Conservation (phyloP, 257 asterid species). For the Nicotiana knightiana region DNA sequence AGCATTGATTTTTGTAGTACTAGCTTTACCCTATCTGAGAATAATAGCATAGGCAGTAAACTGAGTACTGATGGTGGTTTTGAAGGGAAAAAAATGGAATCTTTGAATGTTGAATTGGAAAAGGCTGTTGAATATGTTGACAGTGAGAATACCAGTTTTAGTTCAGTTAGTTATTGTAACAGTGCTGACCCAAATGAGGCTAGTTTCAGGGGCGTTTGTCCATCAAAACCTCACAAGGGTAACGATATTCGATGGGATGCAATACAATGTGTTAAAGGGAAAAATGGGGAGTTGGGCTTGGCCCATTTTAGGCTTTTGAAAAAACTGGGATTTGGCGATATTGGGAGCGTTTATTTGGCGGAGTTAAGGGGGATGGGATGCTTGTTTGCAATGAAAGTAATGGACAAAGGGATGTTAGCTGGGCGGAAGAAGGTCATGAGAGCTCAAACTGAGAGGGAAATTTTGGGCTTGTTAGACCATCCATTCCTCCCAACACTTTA, state of each 20-base stretch:
- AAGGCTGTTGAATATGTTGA: conserved; percentile 23
- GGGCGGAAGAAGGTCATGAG: conserved; percentile 73
- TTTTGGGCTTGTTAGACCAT: conserved; percentile 72
- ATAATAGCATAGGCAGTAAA: conserved; percentile 24
- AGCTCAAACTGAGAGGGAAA: conserved; percentile 86
- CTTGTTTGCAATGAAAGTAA: conserved; percentile 79
- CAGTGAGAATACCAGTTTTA: conserved; percentile 37
- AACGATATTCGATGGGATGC: conserved; percentile 83
- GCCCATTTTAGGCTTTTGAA: conserved; percentile 77
- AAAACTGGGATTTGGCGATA: conserved; percentile 88
- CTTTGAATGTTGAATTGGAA: conserved; percentile 16
- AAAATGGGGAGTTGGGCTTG: conserved; percentile 61
- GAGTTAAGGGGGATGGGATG: conserved; percentile 67
- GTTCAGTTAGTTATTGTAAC: conserved; percentile 28
- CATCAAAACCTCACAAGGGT: conserved; percentile 78
- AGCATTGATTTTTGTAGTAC: conserved; percentile 40
- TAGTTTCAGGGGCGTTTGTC: conserved; percentile 47
- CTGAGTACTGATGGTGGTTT: conserved; percentile 24
- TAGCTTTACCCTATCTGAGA: conserved; percentile 45
- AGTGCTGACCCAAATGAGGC: conserved; percentile 38
- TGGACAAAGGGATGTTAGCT: conserved; percentile 80
- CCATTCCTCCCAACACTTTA: conserved; percentile 87
- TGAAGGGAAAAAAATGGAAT: conserved; percentile 33
- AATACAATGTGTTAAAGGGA: conserved; percentile 38
- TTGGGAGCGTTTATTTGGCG: conserved; percentile 86